Evolutionary conservation across 768 basidiomycete species (phyloP), one percentile per base, ranked within the genome.

Genomic region (Tylopilus subfusipes): DNA sequence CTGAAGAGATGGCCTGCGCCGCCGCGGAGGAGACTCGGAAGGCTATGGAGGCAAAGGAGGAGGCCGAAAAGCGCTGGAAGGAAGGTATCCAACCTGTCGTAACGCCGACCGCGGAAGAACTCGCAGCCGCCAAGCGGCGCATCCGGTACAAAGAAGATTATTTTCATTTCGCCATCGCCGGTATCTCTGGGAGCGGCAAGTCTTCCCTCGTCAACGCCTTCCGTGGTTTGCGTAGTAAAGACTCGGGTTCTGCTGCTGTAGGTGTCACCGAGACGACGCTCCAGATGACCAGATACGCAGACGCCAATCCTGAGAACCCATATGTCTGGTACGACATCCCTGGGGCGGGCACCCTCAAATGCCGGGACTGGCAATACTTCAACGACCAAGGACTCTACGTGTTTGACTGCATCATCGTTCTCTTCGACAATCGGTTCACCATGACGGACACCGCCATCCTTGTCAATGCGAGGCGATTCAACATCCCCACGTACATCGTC

Each of bases 181-280:
- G 73, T 2, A 34, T 66, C 31, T 61, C 70, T 2, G 72, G 71
- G 6, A 66, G 69, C n/a, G 72, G 73, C 36, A 74, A 74, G 51
- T 74, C 73, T 1, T 73, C 73, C 10, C 61, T 74, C 8, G 64
- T 74, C 19, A 73, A 74, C 53, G 65, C 73, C 4, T 64, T 73
- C 43, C 70, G 73, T 5, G 71, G 73, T 10, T 31, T 73, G 34
- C 57, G 54, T 11, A 66, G 57, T 48, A 43, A 45, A 29, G 61
- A 65, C 2, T 21, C 50, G 0, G 55, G 58, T 43, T 53, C 56
- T 22, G 64, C 61, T 1, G 61, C 64, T 16, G 60, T 59, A 1
- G 63, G 63, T 0, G 53, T 65, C 29, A 54, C 48, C 1, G 64
- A 63, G 50, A 66, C 61, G 22, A 66, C 61, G 0, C 54, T 57